Conservation (phyloP, 1,139 yeast genomes). For the Candida gigantensis region DNA sequence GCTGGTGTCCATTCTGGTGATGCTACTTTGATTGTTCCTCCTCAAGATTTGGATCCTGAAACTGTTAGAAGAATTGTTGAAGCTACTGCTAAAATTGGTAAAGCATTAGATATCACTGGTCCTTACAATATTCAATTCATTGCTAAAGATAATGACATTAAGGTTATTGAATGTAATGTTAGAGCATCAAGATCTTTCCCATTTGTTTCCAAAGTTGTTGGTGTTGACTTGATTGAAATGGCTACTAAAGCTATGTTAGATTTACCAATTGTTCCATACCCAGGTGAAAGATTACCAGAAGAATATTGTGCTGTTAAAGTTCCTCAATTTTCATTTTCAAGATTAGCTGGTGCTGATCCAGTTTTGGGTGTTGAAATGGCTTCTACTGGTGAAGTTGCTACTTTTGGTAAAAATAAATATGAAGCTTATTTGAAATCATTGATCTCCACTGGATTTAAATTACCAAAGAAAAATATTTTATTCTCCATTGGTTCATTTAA, state of each 20-base stretch:
- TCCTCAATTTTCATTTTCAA: conserved; percentile 96
- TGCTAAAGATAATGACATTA: conserved; percentile 60
- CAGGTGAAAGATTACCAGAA: conserved; percentile 83
- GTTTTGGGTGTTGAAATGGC: conserved; percentile 99
- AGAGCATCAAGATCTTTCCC: conserved; percentile 99
- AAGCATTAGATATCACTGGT: conserved; percentile 94
- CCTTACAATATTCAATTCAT: conserved; percentile 97
- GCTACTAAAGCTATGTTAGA: conserved; percentile 90
- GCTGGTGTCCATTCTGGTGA: conserved; percentile 99
- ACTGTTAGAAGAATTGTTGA: conserved; percentile 65
- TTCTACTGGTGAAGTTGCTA: conserved; percentile 98
- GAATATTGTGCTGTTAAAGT: conserved; percentile 93
- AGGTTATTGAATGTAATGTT: conserved; percentile 97
- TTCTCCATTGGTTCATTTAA: conserved; percentile 96
- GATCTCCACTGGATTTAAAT: conserved; percentile 90
- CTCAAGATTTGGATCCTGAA: conserved; percentile 65
- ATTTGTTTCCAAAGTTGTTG: conserved; percentile 94
- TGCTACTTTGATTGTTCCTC: conserved; percentile 93
- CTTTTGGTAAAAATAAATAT: conserved; percentile 93
- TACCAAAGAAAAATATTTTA: conserved; percentile 93
- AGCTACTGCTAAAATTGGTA: conserved; percentile 89
- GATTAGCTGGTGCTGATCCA: conserved; percentile 99
- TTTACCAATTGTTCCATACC: conserved; percentile 83
- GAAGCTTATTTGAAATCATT: conserved; percentile 96
- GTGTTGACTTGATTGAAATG: conserved; percentile 89